Evolutionary conservation across 805 yeast species (phyloP).

Genomic region (Cyberlindnera xylosilytica): DNA sequence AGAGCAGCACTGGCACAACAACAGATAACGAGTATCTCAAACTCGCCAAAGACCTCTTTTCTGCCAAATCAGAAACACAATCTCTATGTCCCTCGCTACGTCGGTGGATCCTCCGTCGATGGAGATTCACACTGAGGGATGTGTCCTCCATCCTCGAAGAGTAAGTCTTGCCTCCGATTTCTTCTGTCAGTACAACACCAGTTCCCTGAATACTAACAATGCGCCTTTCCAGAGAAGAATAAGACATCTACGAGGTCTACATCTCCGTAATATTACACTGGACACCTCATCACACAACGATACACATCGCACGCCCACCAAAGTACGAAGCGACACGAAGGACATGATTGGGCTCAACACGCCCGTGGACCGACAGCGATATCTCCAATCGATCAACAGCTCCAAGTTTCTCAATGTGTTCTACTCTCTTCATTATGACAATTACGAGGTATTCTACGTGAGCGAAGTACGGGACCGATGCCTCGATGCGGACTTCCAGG

Average conservation of each 20-base stretch:
- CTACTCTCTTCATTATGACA: constrained; percentile 32
- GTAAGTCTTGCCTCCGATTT: constrained; percentile 3
- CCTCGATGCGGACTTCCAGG: constrained; percentile 30
- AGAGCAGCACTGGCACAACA: no score
- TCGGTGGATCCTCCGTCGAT: neutral
- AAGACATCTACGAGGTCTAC: constrained; percentile 20
- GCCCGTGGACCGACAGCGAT: constrained; percentile 24
- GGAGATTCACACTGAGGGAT: constrained; percentile 12
- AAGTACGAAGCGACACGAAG: constrained; percentile 15
- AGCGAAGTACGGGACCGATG: constrained; percentile 32
- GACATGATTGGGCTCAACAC: constrained; percentile 16
- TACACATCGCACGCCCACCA: constrained; percentile 2
- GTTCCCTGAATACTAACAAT: neutral
- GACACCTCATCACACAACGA: constrained; percentile 3
- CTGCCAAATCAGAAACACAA: no score
- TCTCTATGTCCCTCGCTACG: constrained; percentile 1
- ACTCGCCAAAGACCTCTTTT: no score
- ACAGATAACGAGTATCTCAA: no score
- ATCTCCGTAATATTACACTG: constrained; percentile 19
- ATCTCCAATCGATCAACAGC: constrained; percentile 29
- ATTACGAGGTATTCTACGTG: constrained; percentile 30
- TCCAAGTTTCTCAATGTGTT: constrained; percentile 32
- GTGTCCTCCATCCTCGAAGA: constrained; percentile 17
- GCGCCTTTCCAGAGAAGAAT: constrained; percentile 19
- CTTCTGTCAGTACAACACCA: neutral